A percentile compares a stretch with the other conserved stretches of the same genome.
phyloP scores from a whole-genome alignment of 495 filamentous ascomycete species.

The Lentithecium fluviatile region DNA sequence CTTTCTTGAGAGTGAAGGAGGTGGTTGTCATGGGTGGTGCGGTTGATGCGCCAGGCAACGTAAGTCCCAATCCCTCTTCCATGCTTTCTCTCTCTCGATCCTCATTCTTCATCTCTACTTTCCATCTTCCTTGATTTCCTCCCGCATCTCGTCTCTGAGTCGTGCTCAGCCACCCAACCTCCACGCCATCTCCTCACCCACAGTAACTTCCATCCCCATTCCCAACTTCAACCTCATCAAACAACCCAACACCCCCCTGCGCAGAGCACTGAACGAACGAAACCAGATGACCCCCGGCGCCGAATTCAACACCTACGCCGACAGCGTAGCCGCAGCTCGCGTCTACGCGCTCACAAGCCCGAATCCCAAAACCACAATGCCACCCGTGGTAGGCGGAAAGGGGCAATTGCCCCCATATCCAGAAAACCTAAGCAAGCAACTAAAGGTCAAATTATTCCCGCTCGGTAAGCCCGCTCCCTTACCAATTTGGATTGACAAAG shows the following conservation, averaged over 20 bases:
- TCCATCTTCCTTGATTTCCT: background rate
- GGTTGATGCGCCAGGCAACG: slow-evolving; percentile 76
- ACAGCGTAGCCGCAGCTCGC: slow-evolving; percentile 68
- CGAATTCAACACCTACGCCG: slow-evolving; percentile 53
- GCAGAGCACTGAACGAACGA: slow-evolving; percentile 37
- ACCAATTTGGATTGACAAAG: background rate
- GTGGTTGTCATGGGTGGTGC: slow-evolving; percentile 96
- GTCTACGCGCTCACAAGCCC: slow-evolving; percentile 88
- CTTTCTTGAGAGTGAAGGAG: slow-evolving; percentile 84
- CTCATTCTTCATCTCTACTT: background rate
- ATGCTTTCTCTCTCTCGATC: background rate
- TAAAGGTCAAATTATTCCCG: slow-evolving; percentile 80
- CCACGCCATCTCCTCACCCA: slow-evolving; percentile 2
- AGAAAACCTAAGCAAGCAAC: slow-evolving; percentile 56
- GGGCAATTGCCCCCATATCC: slow-evolving; percentile 63
- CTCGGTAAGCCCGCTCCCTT: slow-evolving; percentile 49
- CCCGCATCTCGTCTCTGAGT: slow-evolving; percentile 3
- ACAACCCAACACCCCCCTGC: slow-evolving; percentile 34
- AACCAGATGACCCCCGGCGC: slow-evolving; percentile 52
- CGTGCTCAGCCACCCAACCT: slow-evolving; percentile 21
- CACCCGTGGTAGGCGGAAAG: slow-evolving; percentile 46
- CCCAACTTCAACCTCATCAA: slow-evolving; percentile 40
- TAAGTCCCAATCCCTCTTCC: slow-evolving; percentile 38
- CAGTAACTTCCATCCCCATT: slow-evolving; percentile 1
- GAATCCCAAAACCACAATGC: slow-evolving; percentile 66